phyloP scores from a whole-genome alignment of 495 filamentous ascomycete species.

The Penicillium antarcticum region DNA sequence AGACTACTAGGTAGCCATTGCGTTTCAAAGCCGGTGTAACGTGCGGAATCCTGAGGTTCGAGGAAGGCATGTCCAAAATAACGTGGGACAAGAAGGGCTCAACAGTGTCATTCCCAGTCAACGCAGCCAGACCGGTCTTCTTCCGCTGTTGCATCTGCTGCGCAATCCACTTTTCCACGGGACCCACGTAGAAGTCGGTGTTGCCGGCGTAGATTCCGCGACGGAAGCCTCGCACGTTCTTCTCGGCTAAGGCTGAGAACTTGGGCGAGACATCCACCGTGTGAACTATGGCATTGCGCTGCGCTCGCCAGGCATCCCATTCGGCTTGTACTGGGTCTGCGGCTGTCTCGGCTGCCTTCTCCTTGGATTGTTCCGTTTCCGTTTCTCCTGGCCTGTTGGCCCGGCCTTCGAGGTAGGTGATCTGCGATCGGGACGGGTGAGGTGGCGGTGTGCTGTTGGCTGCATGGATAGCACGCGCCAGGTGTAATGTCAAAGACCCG shows the following conservation, averaged over 20 bases:
- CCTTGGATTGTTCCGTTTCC: conserved; percentile 1
- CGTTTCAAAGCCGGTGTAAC: conserved; percentile 54
- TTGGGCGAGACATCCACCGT: conserved; percentile 60
- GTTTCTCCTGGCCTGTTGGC: conserved; percentile 23
- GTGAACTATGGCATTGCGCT: conserved; percentile 66
- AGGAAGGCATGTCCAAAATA: conserved; percentile 67
- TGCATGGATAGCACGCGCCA: conserved; percentile 72
- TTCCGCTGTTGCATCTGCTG: conserved; percentile 38
- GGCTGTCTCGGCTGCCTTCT: neutral
- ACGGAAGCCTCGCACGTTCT: conserved; percentile 61
- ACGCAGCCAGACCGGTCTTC: conserved; percentile 18
- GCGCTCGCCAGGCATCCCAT: conserved; percentile 44
- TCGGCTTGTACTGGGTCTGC: conserved; percentile 21
- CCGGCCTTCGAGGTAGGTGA: conserved; percentile 32
- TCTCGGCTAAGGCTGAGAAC: conserved; percentile 57
- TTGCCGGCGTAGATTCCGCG: conserved; percentile 63
- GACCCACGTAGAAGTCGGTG: conserved; percentile 70
- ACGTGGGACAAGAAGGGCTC: conserved; percentile 63
- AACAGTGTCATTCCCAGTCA: conserved; percentile 8
- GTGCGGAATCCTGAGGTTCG: conserved; percentile 54
- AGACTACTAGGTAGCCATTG: conserved; percentile 63
- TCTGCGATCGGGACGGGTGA: conserved; percentile 32
- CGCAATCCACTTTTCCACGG: conserved; percentile 59
- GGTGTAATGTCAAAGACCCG: conserved; percentile 69
- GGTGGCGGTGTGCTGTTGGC: conserved; percentile 54